Conservation (phyloP, 495 filamentous ascomycete genomes). For the Neurospora sublineolata region DNA sequence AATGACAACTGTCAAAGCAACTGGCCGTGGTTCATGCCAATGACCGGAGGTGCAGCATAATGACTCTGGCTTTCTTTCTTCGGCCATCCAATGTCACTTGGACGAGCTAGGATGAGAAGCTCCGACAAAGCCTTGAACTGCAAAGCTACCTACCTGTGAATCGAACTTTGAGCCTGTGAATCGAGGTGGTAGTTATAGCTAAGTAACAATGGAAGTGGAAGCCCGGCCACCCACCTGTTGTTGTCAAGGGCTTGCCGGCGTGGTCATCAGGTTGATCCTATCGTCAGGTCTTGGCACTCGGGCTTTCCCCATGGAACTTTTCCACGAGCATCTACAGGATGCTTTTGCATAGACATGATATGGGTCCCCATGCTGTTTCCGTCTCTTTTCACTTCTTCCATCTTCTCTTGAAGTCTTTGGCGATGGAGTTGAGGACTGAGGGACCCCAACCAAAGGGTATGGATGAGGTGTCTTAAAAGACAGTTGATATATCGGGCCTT, state of each 20-base stretch:
- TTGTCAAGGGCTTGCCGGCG: not conserved
- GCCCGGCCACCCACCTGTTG: not conserved
- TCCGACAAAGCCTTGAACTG: not conserved
- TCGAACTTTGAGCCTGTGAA: not conserved
- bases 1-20: not conserved
- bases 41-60: not conserved
- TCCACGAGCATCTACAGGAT: not conserved
- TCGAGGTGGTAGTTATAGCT: not conserved
- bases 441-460: not conserved
- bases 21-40: not conserved
- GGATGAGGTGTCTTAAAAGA: not conserved
- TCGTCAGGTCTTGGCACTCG: not conserved
- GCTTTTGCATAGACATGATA: not conserved
- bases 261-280: not conserved
- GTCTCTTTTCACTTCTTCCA: not conserved
- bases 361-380: not conserved
- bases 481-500: not conserved
- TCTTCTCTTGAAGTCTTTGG: not conserved
- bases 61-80: not conserved
- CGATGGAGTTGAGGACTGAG: not conserved
- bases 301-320: not conserved
- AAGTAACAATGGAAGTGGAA: not conserved
- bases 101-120: not conserved
- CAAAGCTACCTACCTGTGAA: not conserved
- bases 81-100: not conserved